Evolutionary conservation across 148 eudicot genomes (phyloP).

Genomic region (Rhododendron vialii): DNA sequence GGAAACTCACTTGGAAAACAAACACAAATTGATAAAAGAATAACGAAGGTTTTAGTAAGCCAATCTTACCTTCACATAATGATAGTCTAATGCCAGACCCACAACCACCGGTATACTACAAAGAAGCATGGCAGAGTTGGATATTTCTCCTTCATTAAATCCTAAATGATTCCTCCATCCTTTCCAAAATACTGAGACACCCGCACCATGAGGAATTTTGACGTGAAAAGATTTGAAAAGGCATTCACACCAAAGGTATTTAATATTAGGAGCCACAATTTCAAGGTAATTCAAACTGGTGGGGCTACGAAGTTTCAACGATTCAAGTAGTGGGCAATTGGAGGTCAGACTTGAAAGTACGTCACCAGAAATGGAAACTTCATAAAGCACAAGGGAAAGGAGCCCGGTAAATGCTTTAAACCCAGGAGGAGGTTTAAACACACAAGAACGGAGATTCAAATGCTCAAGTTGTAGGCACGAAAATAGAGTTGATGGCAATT

Average conservation of each 20-base stretch:
- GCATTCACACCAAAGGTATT: neutral
- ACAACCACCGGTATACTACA: neutral
- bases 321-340: slow-evolving; percentile 14
- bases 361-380: neutral
- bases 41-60: neutral
- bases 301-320: neutral
- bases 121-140: neutral
- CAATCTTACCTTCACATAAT: neutral
- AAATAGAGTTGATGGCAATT: neutral
- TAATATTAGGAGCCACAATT: neutral
- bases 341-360: neutral
- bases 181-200: neutral
- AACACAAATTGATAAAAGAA: neutral
- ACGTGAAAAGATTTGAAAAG: neutral
- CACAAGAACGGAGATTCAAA: slow-evolving; percentile 6
- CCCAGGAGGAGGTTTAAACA: slow-evolving; percentile 3
- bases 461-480: neutral
- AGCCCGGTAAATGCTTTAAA: slow-evolving; percentile 10
- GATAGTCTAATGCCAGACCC: neutral
- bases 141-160: neutral
- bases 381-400: neutral
- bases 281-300: neutral
- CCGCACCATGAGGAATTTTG: neutral
- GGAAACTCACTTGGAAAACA: neutral
- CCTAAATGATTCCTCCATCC: neutral